Base-by-base conservation (phyloP, 805 yeast genomes). In the Metschnikowia corniflorae region DNA sequence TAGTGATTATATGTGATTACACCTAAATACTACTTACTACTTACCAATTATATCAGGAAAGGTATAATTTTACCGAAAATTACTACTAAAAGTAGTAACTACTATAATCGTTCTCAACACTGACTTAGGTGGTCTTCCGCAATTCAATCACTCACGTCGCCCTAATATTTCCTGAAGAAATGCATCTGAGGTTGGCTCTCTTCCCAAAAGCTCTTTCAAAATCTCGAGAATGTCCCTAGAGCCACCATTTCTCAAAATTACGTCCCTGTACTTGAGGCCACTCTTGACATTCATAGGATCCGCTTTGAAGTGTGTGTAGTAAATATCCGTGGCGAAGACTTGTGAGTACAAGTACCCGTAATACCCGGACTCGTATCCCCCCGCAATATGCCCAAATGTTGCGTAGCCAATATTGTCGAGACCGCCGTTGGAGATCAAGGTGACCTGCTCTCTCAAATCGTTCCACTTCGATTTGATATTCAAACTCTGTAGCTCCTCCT, bases 311-410 rank as follows among this genome's bases (percentile, higher is more conserved):
- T 75, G 73, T 4, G 85, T 63, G 57, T 83, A 78, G 64, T 75
- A 86, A 55, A 86, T 83, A 58, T 86, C 95, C 6, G 86, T 75
- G 1, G 95, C 93, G 66, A 80, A 86, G 12, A 85, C 95, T 52
- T 80, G 80, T 2, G 94, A 83, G 80, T 87, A 86, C 63, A 86
- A 61, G 58, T 86, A 86, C 2, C 95, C 95, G 51, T 86, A 86
- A 61, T 86, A 86, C 3, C 89, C 88, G 8, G 89, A 79, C 37
- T 85, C 91, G 58, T 86, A 86, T 13, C 94, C 91, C 25, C 87
- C 87, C 57, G 85, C 75, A 37, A 75, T 71, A 55, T 86, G 96
- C 2, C 86, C 86, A 57, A 86, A 86, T 0, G 87, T 78, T 21
- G 81, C 78, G 53, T 76, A 84, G 3, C 93, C 93, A 41, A 71